Evolutionary conservation across 2,329 filamentous ascomycete genomes (phyloP), one percentile per base, ranked within the genome.

Genomic region (Fusarium continuum): DNA sequence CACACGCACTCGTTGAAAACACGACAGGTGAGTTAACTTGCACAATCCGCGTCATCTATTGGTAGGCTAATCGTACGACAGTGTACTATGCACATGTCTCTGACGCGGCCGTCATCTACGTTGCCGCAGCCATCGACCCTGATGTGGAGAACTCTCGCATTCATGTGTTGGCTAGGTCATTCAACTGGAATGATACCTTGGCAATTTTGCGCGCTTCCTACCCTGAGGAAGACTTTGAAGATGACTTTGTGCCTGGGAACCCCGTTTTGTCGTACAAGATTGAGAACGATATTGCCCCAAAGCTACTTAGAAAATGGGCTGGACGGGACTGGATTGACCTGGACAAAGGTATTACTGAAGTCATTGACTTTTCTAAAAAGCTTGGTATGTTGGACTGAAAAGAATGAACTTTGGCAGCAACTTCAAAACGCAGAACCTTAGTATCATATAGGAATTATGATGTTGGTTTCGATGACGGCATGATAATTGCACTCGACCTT

Each of bases 41-140:
- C 3, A 7, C 2, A 5, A 6, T 14, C 4, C 8, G 4, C 4
- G 0, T 4, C 3, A 11, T 3, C 2, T 0, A 9, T 4, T 2
- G 22, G 3, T 6, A 22, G 16, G 4, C 56, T 60, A 34, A 60
- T 6, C 5, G 2, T 10, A 10, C 14, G 4, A 25, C 13, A 69
- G 67, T 68, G 3, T 69, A 69, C 4, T 68, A 61, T 8, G 51
- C 66, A 2, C 66, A 69, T 6, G 61, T 69, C 11, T 66, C 54
- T 1, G 67, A 69, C 0, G 67, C 40, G 0, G 66, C 67, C 0
- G 52, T 69, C 2, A 41, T 69, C 0, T 66, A 69, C 10, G 38
- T 54, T 3, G 66, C 64, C 6, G 67, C 67, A 5, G 17, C 39
- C 1, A 36, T 69, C 5, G 67, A 69, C 1, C 57, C 55, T 1